Conservation (phyloP, 306 rosid genomes). For the Heteromeles arbutifolia region DNA sequence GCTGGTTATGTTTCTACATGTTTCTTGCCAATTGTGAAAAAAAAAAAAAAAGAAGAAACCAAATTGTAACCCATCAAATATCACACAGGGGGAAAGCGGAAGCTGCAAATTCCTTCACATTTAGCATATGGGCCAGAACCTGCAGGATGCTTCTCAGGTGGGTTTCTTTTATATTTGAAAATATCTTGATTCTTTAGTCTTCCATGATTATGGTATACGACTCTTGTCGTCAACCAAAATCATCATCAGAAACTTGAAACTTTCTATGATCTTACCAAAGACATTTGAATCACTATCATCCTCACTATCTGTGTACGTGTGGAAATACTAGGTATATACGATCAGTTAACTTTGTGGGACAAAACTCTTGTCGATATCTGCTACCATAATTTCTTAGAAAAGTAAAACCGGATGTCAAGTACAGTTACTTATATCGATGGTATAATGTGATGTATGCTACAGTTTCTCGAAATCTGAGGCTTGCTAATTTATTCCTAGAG, state of each 20-base stretch:
- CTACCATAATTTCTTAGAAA: neutral
- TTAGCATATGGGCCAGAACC: slow-evolving; percentile 99
- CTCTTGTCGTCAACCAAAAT: neutral
- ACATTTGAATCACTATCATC: neutral
- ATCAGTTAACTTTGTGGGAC: neutral
- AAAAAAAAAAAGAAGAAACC: neutral
- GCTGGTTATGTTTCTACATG: neutral
- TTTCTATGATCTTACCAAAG: neutral
- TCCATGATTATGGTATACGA: neutral
- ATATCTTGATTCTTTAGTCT: neutral
- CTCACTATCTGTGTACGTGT: neutral
- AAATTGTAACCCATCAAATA: slow-evolving; percentile 3
- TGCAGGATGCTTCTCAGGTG: slow-evolving; percentile 94
- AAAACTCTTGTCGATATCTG: neutral
- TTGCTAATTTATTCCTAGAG: neutral
- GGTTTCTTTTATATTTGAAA: slow-evolving; percentile 7
- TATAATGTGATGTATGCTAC: neutral
- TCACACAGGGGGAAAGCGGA: slow-evolving; percentile 75
- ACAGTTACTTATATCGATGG: neutral
- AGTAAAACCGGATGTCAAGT: neutral
- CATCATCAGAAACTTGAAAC: neutral
- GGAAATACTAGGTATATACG: neutral
- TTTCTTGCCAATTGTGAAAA: slow-evolving; percentile 3
- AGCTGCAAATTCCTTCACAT: slow-evolving; percentile 72
- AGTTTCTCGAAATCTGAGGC: neutral